Base-by-base conservation (phyloP, 306 rosid species). In the Sophora flavescens region DNA sequence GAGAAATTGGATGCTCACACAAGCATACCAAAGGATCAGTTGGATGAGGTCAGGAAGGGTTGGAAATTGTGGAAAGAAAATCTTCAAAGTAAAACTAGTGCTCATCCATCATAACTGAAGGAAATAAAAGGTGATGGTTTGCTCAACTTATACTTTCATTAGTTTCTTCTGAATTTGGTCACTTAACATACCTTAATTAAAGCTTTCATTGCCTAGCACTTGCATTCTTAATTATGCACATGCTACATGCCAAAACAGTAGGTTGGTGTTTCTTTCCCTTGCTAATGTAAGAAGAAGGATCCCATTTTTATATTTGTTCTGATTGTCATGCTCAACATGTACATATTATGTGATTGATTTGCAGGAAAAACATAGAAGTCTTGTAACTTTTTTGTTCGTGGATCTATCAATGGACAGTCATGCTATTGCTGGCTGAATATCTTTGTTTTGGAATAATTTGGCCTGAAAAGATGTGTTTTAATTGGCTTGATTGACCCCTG, bases 1-100 rank as follows among this genome's bases (percentile, higher is more conserved):
- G 92, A 92, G 80, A 91, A 82, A 32, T 75, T 92, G 90, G 92
- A 92, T 78, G 74, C 74, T 45, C 51, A 84, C 82, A 92, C 97
- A 50, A 76, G 90, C 72, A 92, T 92, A 80, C 93, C 92, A 15
- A 80, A 77, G 78, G 80, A 54, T 63, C 84, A 95, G 76, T 70
- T 95, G 71, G 86, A 89, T 30, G 87, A 88, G 72, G 88, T 89
- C 70, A 88, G 93, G 77, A 83, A 74, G 32, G 96, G 92, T 54
- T 86, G 90, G 96, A 88, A 72, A 73, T 75, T 36, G 10, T 91
- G 88, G 90, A 90, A 84, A 83, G 89, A 87, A 56, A 86, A 76
- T 63, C 33, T 77, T 30, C 76, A 76, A 51, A 33, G 16, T 47
- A 78, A 53, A 67, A 62, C 50, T 5, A 51, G 33, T 48, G 69